phyloP scores from a whole-genome alignment of 2,329 filamentous ascomycete species.

The Metarhizium humberi region DNA sequence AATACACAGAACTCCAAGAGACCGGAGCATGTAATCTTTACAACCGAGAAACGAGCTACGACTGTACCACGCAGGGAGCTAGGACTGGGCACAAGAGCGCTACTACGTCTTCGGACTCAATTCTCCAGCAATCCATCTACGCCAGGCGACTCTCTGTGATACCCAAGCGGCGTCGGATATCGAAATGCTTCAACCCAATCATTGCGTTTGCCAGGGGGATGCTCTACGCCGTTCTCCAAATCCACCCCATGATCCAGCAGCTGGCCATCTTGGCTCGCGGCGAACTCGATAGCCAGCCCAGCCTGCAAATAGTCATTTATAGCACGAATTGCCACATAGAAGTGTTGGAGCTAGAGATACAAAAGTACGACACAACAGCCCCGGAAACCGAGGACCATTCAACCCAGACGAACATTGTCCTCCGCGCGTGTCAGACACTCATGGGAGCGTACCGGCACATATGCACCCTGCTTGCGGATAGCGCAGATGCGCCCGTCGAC shows the following conservation, averaged over 20 bases:
- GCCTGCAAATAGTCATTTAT: conserved; percentile 57
- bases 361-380: conserved; percentile 45
- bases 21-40: conserved; percentile 51
- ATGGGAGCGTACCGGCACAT: conserved; percentile 43
- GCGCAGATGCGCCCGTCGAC: conserved; percentile 54
- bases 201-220: conserved; percentile 58
- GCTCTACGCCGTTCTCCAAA: conserved; percentile 57
- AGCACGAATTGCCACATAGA: conserved; percentile 59
- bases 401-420: conserved; percentile 50
- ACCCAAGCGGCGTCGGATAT: conserved; percentile 54
- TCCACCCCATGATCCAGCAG: conserved; percentile 58
- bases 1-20: conserved; percentile 57
- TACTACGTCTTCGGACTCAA: conserved; percentile 47
- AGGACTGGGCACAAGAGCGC: conserved; percentile 35
- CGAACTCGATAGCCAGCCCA: conserved; percentile 49
- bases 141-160: conserved; percentile 54
- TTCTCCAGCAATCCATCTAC: conserved; percentile 50
- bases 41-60: conserved; percentile 24
- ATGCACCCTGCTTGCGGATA: conserved; percentile 48
- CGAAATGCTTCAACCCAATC: conserved; percentile 49
- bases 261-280: conserved; percentile 53
- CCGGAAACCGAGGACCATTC: conserved; percentile 37
- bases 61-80: conserved; percentile 12
- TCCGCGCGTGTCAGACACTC: conserved; percentile 52
- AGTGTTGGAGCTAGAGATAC: conserved; percentile 55